These are phyloP conservation scores for Wallemia mellicola DNA, from an alignment of 1,284 basidiomycete species.

Conservation along the genomic window DNA sequence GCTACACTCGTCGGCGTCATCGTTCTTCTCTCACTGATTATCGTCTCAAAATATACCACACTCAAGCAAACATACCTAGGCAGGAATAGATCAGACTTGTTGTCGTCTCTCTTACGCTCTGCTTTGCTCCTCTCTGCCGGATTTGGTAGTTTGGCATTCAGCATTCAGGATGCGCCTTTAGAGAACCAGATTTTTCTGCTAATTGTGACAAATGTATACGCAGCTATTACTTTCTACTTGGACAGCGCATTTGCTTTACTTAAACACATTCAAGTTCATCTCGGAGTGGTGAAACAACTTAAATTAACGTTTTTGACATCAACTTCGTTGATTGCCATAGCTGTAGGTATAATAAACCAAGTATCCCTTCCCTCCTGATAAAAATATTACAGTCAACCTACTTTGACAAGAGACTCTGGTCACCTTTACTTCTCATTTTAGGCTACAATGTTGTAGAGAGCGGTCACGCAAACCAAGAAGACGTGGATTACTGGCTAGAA, in stretches of 20 bases:
- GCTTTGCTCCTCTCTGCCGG: background rate
- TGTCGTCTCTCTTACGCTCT: background rate
- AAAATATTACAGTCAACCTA: too few relatives aligned
- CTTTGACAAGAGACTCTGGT: too few relatives aligned
- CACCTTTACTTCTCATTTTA: too few relatives aligned
- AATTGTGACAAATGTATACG: background rate
- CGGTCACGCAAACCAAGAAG: too few relatives aligned
- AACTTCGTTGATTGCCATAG: too few relatives aligned
- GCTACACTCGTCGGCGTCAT: background rate
- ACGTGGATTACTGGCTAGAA: too few relatives aligned
- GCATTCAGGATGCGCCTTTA: background rate
- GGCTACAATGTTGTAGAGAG: too few relatives aligned
- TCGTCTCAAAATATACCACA: background rate
- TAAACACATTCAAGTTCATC: too few relatives aligned
- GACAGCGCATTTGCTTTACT: background rate
- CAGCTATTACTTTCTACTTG: background rate
- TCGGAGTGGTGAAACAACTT: too few relatives aligned
- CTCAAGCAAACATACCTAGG: background rate
- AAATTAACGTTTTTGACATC: too few relatives aligned
- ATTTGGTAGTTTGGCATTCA: background rate
- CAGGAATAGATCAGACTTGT: background rate
- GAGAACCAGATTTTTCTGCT: background rate
- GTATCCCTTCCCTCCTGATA: too few relatives aligned
- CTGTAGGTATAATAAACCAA: too few relatives aligned
- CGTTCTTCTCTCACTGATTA: background rate